Evolutionary conservation across 73 alveolate species (phyloP), one percentile per base, ranked within the genome.

Genomic region (Breviolum minutum): DNA sequence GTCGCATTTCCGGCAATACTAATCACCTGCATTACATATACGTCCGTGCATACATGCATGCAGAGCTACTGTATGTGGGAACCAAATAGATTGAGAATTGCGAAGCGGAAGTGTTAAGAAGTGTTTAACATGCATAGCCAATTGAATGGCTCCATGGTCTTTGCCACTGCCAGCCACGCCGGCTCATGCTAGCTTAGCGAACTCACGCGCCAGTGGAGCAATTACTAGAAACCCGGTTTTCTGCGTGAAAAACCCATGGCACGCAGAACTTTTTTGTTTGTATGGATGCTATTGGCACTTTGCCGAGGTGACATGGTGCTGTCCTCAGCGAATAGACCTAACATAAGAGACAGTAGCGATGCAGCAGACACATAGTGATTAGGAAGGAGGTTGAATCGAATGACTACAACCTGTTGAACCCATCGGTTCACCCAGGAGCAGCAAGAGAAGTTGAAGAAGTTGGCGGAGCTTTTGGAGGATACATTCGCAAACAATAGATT

Each of bases 111-210:
- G 54, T 40, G 54, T 3, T 40, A 40, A 40, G 54, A 40, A 40
- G 54, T 40, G 3, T 40, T 40, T 40, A 40, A 40, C 54, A 40
- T 3, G 54, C 54, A 40, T 40, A 40, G 54, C 54, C 54, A 3
- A 40, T 40, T 40, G 54, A 71, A 30, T 71, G 81, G 40, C 81
- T 8, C 19, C 81, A 71, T 66, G 74, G 22, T 66, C 26, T 66
- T 20, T 20, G 74, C 26, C 74, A 13, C 4, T 66, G 22, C 16
- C 74, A 71, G 81, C 81, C 81, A 20, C 26, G 81, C 14, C 8
- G 89, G 89, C 89, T 81, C 89, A 73, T 68, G 83, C 83, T 5
- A 81, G 89, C 89, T 81, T 81, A 81, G 89, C 89, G 89, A 81
- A 81, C 89, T 81, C 69, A 81, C 89, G 89, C 89, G 69, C 62